Conservation (phyloP, 1,284 basidiomycete genomes). For the Coniophora puteana region DNA sequence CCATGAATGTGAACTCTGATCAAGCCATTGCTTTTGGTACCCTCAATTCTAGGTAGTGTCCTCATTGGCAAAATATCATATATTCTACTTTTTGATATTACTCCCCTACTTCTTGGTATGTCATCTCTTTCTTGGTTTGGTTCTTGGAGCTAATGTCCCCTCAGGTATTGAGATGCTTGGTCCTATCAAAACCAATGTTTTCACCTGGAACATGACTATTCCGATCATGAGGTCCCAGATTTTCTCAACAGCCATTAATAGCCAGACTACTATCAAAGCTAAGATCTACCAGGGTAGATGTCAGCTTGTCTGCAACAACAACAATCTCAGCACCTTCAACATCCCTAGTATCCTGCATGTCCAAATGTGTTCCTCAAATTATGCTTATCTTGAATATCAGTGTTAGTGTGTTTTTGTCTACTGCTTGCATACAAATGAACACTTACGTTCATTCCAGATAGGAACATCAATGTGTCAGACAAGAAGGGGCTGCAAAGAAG, state of each 20-base stretch:
- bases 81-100: slow-evolving; percentile 94
- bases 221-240: slow-evolving; percentile 99
- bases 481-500: slow-evolving; percentile 98
- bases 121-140: slow-evolving; percentile 1
- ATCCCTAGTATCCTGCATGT: slow-evolving; percentile 97
- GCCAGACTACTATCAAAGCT: slow-evolving; percentile 95
- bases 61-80: slow-evolving; percentile 95
- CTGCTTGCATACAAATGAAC: slow-evolving; percentile 4
- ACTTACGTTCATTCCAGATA: no score
- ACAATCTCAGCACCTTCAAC: slow-evolving; percentile 99
- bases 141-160: slow-evolving; percentile 4
- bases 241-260: slow-evolving; percentile 97
- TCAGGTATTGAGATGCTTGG: slow-evolving; percentile 92
- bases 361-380: slow-evolving; percentile 98
- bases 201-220: slow-evolving; percentile 97
- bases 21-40: slow-evolving; percentile 94
- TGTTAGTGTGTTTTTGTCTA: background rate
- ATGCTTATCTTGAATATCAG: slow-evolving; percentile 61
- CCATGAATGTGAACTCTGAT: slow-evolving; percentile 98
- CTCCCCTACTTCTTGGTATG: slow-evolving; percentile 86
- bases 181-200: slow-evolving; percentile 97
- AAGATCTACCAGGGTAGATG: slow-evolving; percentile 99
- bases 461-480: slow-evolving; percentile 96
- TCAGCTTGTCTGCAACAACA: slow-evolving; percentile 97
- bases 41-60: slow-evolving; percentile 92